Evolutionary conservation across 305 asterid genomes (phyloP).

Genomic region (Fraxinus latifolia): DNA sequence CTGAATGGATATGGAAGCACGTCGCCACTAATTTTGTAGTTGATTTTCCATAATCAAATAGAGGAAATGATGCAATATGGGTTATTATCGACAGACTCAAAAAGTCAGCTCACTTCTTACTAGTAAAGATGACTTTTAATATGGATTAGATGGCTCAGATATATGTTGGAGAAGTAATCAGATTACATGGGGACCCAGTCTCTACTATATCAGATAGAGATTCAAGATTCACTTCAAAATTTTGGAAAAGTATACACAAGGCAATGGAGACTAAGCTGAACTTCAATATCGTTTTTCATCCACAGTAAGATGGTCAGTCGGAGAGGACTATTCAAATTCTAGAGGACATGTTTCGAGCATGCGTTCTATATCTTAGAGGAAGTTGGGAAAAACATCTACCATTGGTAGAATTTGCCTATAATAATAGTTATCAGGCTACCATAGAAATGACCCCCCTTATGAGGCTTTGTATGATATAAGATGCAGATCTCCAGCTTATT

Average conservation of each 20-base stretch:
- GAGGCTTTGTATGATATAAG: background rate
- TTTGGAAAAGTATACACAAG: background rate
- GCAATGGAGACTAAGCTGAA: background rate
- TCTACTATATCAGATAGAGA: background rate
- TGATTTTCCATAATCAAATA: background rate
- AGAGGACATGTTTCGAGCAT: background rate
- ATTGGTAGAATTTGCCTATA: background rate
- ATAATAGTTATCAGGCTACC: background rate
- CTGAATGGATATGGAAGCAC: background rate
- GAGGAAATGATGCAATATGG: background rate
- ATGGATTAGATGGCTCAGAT: background rate
- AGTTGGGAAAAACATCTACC: background rate
- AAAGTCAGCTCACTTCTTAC: background rate
- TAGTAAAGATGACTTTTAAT: too few species aligned
- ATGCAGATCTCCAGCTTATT: background rate
- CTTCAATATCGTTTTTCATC: background rate
- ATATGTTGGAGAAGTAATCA: background rate
- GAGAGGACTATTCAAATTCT: background rate
- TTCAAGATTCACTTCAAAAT: background rate
- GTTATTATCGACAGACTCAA: background rate
- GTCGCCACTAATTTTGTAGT: background rate
- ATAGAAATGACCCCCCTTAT: background rate
- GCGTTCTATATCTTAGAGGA: background rate
- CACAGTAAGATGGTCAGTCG: background rate
- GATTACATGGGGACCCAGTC: background rate